phyloP scores from a whole-genome alignment of 495 filamentous ascomycete genomes.

The Penicillium macrosclerotiorum region DNA sequence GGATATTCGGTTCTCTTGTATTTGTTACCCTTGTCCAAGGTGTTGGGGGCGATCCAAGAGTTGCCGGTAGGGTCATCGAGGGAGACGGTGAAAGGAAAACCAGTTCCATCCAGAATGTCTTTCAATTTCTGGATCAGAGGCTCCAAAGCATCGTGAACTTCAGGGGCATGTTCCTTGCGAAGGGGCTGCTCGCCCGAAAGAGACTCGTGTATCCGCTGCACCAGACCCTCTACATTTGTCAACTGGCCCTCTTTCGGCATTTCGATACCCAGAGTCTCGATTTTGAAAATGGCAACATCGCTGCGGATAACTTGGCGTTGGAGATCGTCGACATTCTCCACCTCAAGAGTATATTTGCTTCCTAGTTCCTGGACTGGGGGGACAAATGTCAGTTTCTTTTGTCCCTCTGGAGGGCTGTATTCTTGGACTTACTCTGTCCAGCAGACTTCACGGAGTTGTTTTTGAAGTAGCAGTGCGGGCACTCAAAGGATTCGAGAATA shows the following conservation, averaged over 20 bases:
- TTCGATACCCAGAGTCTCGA: constrained; percentile 86
- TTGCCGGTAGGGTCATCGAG: constrained; percentile 95
- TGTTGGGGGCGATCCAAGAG: constrained; percentile 90
- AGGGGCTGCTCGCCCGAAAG: constrained; percentile 71
- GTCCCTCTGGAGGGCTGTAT: too few relatives aligned
- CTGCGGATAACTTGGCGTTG: constrained; percentile 88
- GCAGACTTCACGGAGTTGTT: constrained; percentile 93
- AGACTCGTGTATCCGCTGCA: constrained; percentile 71
- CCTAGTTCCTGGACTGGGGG: constrained; percentile 89
- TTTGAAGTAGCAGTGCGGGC: constrained; percentile 79
- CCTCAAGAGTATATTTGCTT: constrained; percentile 69
- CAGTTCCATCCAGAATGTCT: constrained; percentile 68
- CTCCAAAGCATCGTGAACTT: constrained; percentile 72
- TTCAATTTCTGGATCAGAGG: constrained; percentile 66
- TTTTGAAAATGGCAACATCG: constrained; percentile 75
- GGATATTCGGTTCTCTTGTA: constrained; percentile 79
- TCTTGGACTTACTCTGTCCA: too few relatives aligned
- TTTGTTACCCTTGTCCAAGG: constrained; percentile 67
- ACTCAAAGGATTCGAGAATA: constrained; percentile 94
- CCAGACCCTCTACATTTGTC: constrained; percentile 86
- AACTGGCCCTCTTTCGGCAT: constrained; percentile 87
- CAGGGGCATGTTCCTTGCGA: constrained; percentile 69
- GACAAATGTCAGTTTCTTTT: too few relatives aligned
- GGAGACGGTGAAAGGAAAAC: constrained; percentile 82
- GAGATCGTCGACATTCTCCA: constrained; percentile 68